Percentiles rank a stretch among this genome's conserved stretches.
Conservation (phyloP, 1,284 basidiomycete genomes). For the Schizophyllum amplum region DNA sequence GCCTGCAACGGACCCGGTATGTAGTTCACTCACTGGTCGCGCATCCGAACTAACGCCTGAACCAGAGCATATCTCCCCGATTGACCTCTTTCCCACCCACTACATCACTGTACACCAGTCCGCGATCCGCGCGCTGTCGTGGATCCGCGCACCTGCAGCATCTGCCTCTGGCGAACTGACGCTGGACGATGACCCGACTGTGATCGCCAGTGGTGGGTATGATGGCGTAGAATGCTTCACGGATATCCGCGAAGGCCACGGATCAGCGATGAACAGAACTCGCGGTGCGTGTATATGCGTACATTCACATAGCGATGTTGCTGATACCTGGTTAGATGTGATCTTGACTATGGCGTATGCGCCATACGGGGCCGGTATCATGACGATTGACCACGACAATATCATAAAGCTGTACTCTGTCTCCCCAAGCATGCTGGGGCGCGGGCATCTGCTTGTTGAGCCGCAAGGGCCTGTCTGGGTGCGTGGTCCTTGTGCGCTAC, state of each 20-base stretch:
- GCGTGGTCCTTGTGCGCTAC: conserved; percentile 14
- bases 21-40: not conserved
- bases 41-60: not conserved
- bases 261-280: conserved; percentile 64
- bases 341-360: conserved; percentile 61
- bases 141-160: conserved; percentile 60
- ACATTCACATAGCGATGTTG: not conserved
- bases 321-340: conserved; percentile 40
- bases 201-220: conserved; percentile 68
- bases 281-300: conserved; percentile 38
- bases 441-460: conserved; percentile 65
- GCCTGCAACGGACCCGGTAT: conserved; percentile 21
- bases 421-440: conserved; percentile 63
- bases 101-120: conserved; percentile 70
- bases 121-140: conserved; percentile 66
- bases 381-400: conserved; percentile 74
- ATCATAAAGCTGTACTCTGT: conserved; percentile 66
- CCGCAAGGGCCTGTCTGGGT: conserved; percentile 79
- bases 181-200: conserved; percentile 51
- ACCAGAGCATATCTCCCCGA: conserved; percentile 19
- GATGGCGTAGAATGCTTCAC: conserved; percentile 69
- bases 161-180: conserved; percentile 37
- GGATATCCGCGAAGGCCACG: conserved; percentile 62
- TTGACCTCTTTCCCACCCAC: conserved; percentile 56
- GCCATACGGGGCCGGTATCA: conserved; percentile 52